Evolutionary conservation across 208 protist species (phyloP), one percentile per base, ranked within the genome.

Genomic region (Leishmania guyanensis): DNA sequence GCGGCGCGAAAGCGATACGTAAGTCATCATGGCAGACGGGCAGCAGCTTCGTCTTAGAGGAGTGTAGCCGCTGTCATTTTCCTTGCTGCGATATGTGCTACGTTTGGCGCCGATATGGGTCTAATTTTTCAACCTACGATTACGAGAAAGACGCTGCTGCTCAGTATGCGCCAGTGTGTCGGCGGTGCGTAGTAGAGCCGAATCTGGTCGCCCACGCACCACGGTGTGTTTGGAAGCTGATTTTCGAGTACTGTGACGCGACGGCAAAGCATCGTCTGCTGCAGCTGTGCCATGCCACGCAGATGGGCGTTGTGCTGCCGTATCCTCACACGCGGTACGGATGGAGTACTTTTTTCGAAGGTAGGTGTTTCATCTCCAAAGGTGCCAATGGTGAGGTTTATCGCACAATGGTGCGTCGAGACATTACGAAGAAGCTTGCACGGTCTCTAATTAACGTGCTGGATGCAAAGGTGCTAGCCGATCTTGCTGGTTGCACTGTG

Each of bases 381-480:
- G 88, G 84, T 16, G 88, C 90, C 16, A 89, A 88, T 51, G 90
- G 88, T 68, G 79, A 84, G 26, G 90, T 91, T 10, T 91, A 86
- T 77, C 62, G 73, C 12, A 79, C 89, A 10, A 84, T 72, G 20
- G 26, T 90, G 70, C 83, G 82, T 17, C 77, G 77, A 29, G 79
- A 87, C 39, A 77, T 82, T 48, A 75, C 78, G 5, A 26, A 77
- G 43, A 64, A 79, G 53, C 50, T 84, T 6, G 22, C 58, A 2
- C 16, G 56, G 16, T 26, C 20, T 51, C 65, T 74, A 2, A 29
- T 74, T 5, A 58, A 56, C 29, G 74, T 6, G n/a, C 26, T 71
- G 65, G 75, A 83, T 39, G 43, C 81, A 39, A 75, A 76, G 43
- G 68, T 58, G 22, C n/a, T 81, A 20, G 50, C 80, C 54, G 70